Evolutionary conservation across 805 yeast genomes (phyloP).

Genomic region (Scheffersomyces amazonensis): DNA sequence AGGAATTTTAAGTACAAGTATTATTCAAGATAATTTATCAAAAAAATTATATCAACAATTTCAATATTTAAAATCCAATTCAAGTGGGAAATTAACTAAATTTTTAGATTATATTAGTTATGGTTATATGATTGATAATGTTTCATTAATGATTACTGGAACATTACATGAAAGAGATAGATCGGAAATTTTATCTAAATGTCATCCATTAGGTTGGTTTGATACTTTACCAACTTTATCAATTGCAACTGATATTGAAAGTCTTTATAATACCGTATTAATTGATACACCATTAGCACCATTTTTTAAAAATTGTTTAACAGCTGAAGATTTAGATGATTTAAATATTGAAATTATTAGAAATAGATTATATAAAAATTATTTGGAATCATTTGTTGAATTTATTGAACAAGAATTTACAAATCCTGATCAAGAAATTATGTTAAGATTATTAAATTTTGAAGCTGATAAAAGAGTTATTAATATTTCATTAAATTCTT

Average conservation of each 20-base stretch:
- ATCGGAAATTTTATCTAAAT: conserved; percentile 80
- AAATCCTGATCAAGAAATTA: conserved; percentile 76
- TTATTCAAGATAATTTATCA: conserved; percentile 78
- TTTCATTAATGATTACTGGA: conserved; percentile 93
- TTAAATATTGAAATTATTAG: conserved; percentile 92
- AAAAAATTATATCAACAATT: conserved; percentile 78
- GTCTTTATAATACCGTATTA: conserved; percentile 87
- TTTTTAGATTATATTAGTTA: conserved; percentile 92
- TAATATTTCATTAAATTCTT: conserved; percentile 86
- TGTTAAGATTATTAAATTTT: conserved; percentile 74
- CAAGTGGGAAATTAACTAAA: conserved; percentile 73
- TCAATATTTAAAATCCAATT: conserved; percentile 78
- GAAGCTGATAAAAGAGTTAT: conserved; percentile 96
- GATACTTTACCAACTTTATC: conserved; percentile 94
- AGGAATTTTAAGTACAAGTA: conserved; percentile 78
- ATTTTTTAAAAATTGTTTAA: conserved; percentile 84
- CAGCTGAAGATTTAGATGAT: conserved; percentile 89
- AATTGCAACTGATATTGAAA: conserved; percentile 91
- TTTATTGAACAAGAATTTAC: conserved; percentile 63
- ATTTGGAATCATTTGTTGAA: conserved; percentile 78
- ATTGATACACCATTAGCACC: conserved; percentile 98
- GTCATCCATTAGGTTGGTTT: conserved; percentile 98
- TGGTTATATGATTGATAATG: conserved; percentile 98
- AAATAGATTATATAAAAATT: conserved; percentile 88
- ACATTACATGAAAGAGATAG: conserved; percentile 94